phyloP scores from a whole-genome alignment of 73 alveolate genomes.

The Chromera velia region DNA sequence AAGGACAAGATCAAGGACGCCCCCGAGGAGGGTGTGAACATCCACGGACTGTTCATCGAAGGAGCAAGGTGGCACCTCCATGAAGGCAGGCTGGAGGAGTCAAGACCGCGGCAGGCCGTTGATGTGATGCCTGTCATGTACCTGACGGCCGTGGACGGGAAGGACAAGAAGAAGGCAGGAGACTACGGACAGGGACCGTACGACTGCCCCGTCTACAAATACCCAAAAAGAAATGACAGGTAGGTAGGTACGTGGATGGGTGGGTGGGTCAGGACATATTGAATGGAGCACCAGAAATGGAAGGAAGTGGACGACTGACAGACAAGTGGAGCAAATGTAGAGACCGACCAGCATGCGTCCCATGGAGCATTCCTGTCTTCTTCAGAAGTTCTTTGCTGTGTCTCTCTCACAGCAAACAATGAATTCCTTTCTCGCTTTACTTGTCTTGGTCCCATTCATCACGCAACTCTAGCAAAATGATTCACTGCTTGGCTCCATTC shows the following conservation, averaged over 20 bases:
- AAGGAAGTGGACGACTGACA: neutral
- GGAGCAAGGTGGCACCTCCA: slow-evolving; percentile 95
- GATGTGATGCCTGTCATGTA: slow-evolving; percentile 71
- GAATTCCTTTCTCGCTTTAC: neutral
- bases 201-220: slow-evolving; percentile 88
- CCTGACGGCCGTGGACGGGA: slow-evolving; percentile 62
- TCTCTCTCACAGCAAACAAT: neutral
- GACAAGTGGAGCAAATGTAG: slow-evolving; percentile 1
- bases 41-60: slow-evolving; percentile 91
- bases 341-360: slow-evolving; percentile 24
- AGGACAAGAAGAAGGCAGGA: slow-evolving; percentile 53
- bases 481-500: neutral
- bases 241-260: neutral
- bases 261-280: neutral
- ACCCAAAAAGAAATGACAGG: slow-evolving; percentile 75
- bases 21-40: slow-evolving; percentile 79
- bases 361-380: slow-evolving; percentile 2
- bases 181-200: slow-evolving; percentile 56
- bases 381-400: slow-evolving; percentile 8
- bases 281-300: neutral
- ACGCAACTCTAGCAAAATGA: neutral
- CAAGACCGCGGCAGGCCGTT: slow-evolving; percentile 74
- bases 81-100: slow-evolving; percentile 79
- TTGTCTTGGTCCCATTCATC: neutral
- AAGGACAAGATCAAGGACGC: slow-evolving; percentile 62